A percentile compares a stretch with the other conserved stretches of the same genome.
Conservation (phyloP, 2,329 filamentous ascomycete genomes). For the Clonostachys chloroleuca region DNA sequence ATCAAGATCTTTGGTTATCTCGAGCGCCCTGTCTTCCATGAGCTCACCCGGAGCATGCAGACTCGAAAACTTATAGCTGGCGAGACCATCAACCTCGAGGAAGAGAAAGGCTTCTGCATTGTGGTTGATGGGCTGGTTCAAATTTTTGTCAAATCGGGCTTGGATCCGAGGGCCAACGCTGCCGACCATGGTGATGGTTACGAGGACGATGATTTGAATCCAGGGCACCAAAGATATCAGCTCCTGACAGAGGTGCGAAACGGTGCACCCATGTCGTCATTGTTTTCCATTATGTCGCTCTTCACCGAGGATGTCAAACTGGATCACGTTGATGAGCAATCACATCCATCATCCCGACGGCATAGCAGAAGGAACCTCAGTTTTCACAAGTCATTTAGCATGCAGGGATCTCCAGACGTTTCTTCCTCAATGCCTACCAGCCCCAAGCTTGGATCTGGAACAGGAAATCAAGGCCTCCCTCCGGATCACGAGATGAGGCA, state of each 20-base stretch:
- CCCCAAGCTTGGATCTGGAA: slow-evolving; percentile 26
- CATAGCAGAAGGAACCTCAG: slow-evolving; percentile 21
- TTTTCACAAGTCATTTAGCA: slow-evolving; percentile 9
- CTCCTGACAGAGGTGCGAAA: slow-evolving; percentile 96
- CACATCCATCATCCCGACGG: slow-evolving; percentile 10
- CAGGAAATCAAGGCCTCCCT: background rate
- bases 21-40: slow-evolving; percentile 94
- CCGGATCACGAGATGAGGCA: background rate
- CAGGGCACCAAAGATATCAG: slow-evolving; percentile 81
- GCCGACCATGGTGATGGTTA: slow-evolving; percentile 12
- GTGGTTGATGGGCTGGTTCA: slow-evolving; percentile 96
- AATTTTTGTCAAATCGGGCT: slow-evolving; percentile 93
- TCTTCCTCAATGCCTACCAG: slow-evolving; percentile 29
- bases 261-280: slow-evolving; percentile 94
- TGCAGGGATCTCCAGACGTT: slow-evolving; percentile 1
- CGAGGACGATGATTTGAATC: slow-evolving; percentile 64
- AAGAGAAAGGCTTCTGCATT: slow-evolving; percentile 96
- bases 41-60: slow-evolving; percentile 96
- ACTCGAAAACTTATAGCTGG: slow-evolving; percentile 94
- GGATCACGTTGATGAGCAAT: slow-evolving; percentile 56
- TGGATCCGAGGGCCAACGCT: slow-evolving; percentile 34
- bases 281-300: slow-evolving; percentile 94
- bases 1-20: slow-evolving; percentile 99
- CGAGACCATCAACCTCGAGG: slow-evolving; percentile 90
- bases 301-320: slow-evolving; percentile 95